phyloP scores from a whole-genome alignment of 2,329 filamentous ascomycete genomes.

The Canariomyces notabilis region DNA sequence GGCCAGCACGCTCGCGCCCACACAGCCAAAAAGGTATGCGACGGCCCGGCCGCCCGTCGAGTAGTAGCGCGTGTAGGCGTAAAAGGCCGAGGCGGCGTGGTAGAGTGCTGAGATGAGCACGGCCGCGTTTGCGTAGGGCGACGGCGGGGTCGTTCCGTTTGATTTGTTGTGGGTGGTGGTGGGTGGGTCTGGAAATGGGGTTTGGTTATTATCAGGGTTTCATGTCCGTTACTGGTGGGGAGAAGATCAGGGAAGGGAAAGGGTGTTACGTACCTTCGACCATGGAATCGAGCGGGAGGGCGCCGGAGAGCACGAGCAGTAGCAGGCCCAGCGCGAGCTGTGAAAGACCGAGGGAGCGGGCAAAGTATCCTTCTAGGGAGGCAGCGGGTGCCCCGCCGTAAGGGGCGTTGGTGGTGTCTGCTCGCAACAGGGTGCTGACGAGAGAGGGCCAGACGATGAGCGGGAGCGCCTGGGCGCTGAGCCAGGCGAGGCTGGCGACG shows the following conservation, averaged over 20 bases:
- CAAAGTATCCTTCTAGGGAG: conserved; percentile 69
- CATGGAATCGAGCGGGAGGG: conserved; percentile 58
- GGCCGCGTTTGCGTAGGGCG: conserved; percentile 62
- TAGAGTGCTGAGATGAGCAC: conserved; percentile 62
- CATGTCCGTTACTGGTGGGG: too few species aligned
- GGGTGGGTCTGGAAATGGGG: conserved; percentile 14
- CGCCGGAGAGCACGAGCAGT: conserved; percentile 64
- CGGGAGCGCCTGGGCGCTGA: conserved; percentile 43
- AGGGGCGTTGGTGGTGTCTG: neutral
- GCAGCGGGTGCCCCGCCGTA: conserved; percentile 8
- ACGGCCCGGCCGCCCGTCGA: conserved; percentile 48
- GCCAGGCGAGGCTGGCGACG: conserved; percentile 49
- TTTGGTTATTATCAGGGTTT: neutral
- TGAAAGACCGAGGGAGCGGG: conserved; percentile 63
- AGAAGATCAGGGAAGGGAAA: neutral
- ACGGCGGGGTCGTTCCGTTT: conserved; percentile 27
- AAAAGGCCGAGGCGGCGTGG: conserved; percentile 58
- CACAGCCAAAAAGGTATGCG: conserved; percentile 56
- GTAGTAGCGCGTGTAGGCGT: conserved; percentile 65
- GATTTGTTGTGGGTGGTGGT: conserved; percentile 33
- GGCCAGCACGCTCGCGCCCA: conserved; percentile 53
- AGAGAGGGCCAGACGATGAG: conserved; percentile 45
- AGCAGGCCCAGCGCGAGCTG: conserved; percentile 60
- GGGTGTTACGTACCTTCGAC: conserved; percentile 32
- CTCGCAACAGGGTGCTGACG: conserved; percentile 39